Conservation (phyloP, 495 filamentous ascomycete species). For the Tuber microsphaerosporum region DNA sequence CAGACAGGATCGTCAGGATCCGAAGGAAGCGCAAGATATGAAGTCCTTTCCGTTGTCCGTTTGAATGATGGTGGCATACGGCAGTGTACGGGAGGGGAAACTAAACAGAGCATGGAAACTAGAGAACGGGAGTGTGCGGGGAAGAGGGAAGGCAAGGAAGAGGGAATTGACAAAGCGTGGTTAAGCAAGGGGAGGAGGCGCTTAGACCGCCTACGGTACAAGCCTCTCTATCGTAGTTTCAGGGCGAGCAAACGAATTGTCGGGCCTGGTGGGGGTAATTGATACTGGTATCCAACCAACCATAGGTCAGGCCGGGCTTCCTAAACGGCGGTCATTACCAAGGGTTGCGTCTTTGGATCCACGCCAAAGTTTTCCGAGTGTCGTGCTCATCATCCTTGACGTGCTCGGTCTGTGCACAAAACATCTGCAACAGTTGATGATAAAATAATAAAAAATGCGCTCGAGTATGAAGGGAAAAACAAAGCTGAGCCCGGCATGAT, state of each 20-base stretch:
- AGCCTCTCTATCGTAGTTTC: not conserved
- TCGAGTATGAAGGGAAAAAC: constrained; percentile 23
- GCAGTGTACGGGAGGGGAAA: not conserved
- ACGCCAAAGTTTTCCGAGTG: constrained; percentile 13
- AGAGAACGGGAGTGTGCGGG: constrained; percentile 1
- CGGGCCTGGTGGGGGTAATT: not conserved
- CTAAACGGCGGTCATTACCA: constrained; percentile 24
- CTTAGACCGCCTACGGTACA: constrained; percentile 1
- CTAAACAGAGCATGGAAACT: constrained; percentile 3
- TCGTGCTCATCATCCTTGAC: constrained; percentile 37
- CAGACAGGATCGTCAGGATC: not conserved
- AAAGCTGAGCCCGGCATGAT: constrained; percentile 26
- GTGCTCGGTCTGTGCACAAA: constrained; percentile 35
- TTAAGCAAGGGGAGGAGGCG: constrained; percentile 1
- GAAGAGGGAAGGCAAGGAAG: not conserved
- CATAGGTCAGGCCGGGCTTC: not conserved
- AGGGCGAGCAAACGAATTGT: not conserved
- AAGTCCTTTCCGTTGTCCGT: not conserved
- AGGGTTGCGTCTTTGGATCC: constrained; percentile 19
- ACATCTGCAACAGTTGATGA: not conserved
- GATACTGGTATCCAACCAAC: not conserved
- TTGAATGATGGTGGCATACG: constrained; percentile 3
- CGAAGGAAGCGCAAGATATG: not conserved
- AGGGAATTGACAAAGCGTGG: constrained; percentile 4
- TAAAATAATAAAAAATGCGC: constrained; percentile 21